These are phyloP conservation scores for Ogataea henricii DNA, from an alignment of 805 yeast genomes.

Conservation along the genomic window DNA sequence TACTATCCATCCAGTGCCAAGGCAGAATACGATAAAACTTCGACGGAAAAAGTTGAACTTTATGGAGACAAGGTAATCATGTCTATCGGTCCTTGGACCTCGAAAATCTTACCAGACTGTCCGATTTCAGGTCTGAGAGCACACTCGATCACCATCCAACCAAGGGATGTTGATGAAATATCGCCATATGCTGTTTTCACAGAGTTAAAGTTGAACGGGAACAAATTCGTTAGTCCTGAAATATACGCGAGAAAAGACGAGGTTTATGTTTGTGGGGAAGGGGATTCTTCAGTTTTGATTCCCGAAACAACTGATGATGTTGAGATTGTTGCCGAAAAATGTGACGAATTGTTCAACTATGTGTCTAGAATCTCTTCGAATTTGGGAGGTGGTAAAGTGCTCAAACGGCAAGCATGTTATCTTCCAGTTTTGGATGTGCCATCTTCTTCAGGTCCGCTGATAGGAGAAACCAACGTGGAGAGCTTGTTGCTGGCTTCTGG, in stretches of 20 bases:
- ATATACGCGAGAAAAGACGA: constrained; percentile 94
- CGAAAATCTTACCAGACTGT: constrained; percentile 84
- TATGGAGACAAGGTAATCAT: constrained; percentile 77
- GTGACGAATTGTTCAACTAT: constrained; percentile 81
- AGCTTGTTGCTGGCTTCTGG: constrained; percentile 84
- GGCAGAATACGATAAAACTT: constrained; percentile 34
- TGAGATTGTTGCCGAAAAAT: constrained; percentile 80
- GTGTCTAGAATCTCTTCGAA: constrained; percentile 76
- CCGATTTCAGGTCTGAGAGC: constrained; percentile 95
- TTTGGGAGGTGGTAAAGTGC: constrained; percentile 70
- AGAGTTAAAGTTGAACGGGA: constrained; percentile 72
- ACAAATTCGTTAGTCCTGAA: constrained; percentile 83
- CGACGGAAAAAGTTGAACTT: constrained; percentile 45
- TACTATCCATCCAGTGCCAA: constrained; percentile 47
- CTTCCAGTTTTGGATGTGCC: constrained; percentile 94
- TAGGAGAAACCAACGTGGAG: constrained; percentile 89
- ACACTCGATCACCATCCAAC: constrained; percentile 89
- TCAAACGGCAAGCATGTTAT: constrained; percentile 91
- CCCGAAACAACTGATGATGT: constrained; percentile 96
- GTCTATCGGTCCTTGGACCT: constrained; percentile 96
- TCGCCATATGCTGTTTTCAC: constrained; percentile 94
- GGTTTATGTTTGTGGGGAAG: constrained; percentile 96
- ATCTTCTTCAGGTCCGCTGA: constrained; percentile 86
- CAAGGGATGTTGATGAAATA: constrained; percentile 68
- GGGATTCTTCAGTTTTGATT: constrained; percentile 84